These are phyloP conservation scores for Hyphopichia homilentoma DNA, from an alignment of 805 yeast genomes.

Conservation along the genomic window DNA sequence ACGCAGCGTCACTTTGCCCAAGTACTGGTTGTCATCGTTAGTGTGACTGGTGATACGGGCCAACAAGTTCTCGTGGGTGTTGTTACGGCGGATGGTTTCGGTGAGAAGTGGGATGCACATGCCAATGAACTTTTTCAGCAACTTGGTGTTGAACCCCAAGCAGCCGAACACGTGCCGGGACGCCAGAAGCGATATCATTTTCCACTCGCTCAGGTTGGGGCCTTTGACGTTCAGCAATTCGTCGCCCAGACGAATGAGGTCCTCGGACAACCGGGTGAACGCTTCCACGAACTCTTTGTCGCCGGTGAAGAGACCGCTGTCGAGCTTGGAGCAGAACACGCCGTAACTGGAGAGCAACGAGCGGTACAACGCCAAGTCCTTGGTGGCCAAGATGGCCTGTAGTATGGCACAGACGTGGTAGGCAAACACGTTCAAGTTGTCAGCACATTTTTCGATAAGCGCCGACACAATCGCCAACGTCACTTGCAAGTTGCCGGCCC, in stretches of 20 bases:
- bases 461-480: constrained; percentile 68
- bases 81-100: constrained; percentile 24
- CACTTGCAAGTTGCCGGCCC: constrained; percentile 80
- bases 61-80: constrained; percentile 15
- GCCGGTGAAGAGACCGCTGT: constrained; percentile 61
- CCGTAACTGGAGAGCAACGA: constrained; percentile 46
- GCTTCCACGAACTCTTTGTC: constrained; percentile 52
- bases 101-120: constrained; percentile 37
- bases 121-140: constrained; percentile 26
- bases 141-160: constrained; percentile 27
- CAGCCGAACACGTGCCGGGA: constrained; percentile 37
- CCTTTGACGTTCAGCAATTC: constrained; percentile 6
- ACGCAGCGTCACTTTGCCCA: constrained; percentile 24
- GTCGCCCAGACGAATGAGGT: constrained; percentile 14
- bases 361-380: constrained; percentile 62
- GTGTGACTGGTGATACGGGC: constrained; percentile 21
- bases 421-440: constrained; percentile 82
- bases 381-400: constrained; percentile 44
- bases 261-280: constrained; percentile 35
- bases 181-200: constrained; percentile 36
- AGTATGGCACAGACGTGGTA: constrained; percentile 61
- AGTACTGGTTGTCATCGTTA: constrained; percentile 21
- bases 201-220: constrained; percentile 45
- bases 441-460: constrained; percentile 71
- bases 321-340: constrained; percentile 45